These are phyloP conservation scores for Spathaspora arborariae DNA, from an alignment of 805 yeast genomes.

Conservation along the genomic window DNA sequence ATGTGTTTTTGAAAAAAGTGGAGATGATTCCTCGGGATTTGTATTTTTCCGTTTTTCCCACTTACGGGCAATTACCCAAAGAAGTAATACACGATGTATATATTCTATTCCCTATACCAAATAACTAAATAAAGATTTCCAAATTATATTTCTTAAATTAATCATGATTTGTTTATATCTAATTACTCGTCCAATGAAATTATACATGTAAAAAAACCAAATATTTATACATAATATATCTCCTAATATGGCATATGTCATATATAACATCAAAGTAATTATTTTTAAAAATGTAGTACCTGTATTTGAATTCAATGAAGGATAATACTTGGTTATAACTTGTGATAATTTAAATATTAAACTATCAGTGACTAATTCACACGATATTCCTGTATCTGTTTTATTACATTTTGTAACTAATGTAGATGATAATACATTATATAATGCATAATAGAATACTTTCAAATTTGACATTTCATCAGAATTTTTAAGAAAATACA, in stretches of 20 bases:
- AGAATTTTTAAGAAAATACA: slow-evolving; percentile 6
- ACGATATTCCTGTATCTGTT: background rate
- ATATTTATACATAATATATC: slow-evolving; percentile 18
- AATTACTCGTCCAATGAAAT: slow-evolving; percentile 4
- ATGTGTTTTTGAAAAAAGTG: background rate
- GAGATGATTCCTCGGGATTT: background rate
- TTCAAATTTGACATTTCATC: slow-evolving; percentile 3
- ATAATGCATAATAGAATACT: slow-evolving; percentile 1
- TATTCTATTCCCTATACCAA: slow-evolving; percentile 1
- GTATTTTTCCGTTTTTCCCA: background rate
- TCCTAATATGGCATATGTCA: slow-evolving; percentile 18
- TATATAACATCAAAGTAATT: slow-evolving; percentile 11
- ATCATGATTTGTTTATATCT: slow-evolving; percentile 4
- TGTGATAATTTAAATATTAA: slow-evolving; percentile 17
- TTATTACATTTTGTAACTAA: slow-evolving; percentile 3
- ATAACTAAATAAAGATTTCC: slow-evolving; percentile 3
- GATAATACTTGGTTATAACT: slow-evolving; percentile 8
- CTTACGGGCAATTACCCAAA: background rate
- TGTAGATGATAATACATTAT: slow-evolving; percentile 3
- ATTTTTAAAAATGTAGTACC: slow-evolving; percentile 4
- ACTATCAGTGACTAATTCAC: slow-evolving; percentile 6
- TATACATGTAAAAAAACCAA: slow-evolving; percentile 9
- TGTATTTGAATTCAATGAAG: background rate
- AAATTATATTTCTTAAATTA: slow-evolving; percentile 2
- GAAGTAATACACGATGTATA: background rate